Conservation (phyloP, 2,329 filamentous ascomycete genomes). For the Alternaria arbusti region DNA sequence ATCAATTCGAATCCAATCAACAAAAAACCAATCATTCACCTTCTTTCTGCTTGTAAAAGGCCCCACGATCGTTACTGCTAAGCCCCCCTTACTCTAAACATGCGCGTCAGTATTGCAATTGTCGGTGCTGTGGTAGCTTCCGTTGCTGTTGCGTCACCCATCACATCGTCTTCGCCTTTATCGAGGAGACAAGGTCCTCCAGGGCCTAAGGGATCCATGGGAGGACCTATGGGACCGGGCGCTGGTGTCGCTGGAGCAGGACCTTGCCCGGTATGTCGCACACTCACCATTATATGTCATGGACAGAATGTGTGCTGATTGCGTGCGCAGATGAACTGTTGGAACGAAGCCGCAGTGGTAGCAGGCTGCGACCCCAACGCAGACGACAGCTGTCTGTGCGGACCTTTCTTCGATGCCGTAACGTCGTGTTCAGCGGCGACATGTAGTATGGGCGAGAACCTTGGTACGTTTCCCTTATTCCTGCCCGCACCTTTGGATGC, state of each 20-base stretch:
- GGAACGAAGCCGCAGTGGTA: conserved; percentile 38
- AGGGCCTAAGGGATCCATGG: conserved; percentile 1
- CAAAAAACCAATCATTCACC: neutral
- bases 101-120: conserved; percentile 23
- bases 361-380: conserved; percentile 40
- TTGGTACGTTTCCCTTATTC: conserved; percentile 30
- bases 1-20: neutral
- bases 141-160: conserved; percentile 28
- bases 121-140: conserved; percentile 17
- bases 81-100: conserved; percentile 7
- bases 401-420: conserved; percentile 41
- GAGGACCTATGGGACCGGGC: conserved; percentile 9
- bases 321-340: conserved; percentile 35
- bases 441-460: conserved; percentile 39
- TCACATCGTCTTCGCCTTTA: conserved; percentile 11
- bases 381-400: conserved; percentile 42
- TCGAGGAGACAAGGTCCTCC: conserved; percentile 4
- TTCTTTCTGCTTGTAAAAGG: conserved; percentile 1
- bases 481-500: neutral
- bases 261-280: conserved; percentile 32
- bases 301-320: conserved; percentile 6
- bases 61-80: conserved; percentile 11
- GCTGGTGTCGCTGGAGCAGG: conserved; percentile 25
- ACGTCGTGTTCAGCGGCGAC: conserved; percentile 35
- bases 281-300: neutral